These are phyloP conservation scores for Colletotrichum nymphaeae DNA, from an alignment of 2,329 filamentous ascomycete genomes.

Conservation along the genomic window DNA sequence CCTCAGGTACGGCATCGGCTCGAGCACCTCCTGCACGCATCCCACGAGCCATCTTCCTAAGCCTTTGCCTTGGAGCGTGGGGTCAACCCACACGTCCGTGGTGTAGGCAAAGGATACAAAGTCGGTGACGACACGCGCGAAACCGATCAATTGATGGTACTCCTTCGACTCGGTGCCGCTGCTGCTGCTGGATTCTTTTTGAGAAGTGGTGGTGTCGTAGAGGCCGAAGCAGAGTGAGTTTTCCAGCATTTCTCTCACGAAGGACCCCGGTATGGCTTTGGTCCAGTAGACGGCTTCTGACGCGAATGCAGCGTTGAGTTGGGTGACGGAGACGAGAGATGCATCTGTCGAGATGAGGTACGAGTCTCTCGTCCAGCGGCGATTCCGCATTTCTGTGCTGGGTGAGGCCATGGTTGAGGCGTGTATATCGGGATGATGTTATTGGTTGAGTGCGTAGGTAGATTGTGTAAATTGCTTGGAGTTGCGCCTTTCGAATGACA, in stretches of 20 bases:
- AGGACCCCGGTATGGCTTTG: conserved; percentile 58
- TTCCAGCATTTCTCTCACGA: conserved; percentile 63
- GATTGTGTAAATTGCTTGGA: no score
- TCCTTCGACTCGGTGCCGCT: background rate
- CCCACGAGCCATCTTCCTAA: conserved; percentile 74
- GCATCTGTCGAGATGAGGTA: conserved; percentile 72
- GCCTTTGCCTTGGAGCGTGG: conserved; percentile 68
- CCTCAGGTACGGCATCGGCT: conserved; percentile 68
- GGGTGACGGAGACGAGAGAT: conserved; percentile 61
- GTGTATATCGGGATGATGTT: background rate
- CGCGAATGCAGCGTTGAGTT: conserved; percentile 65
- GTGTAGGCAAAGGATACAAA: conserved; percentile 74
- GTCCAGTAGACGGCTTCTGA: conserved; percentile 72
- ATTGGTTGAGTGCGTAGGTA: background rate
- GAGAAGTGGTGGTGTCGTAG: conserved; percentile 47
- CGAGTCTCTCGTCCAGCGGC: conserved; percentile 59
- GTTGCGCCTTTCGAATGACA: no score
- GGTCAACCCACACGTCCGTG: conserved; percentile 76
- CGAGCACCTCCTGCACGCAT: conserved; percentile 66
- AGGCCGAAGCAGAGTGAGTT: conserved; percentile 71
- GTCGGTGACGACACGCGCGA: conserved; percentile 76
- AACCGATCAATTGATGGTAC: conserved; percentile 56
- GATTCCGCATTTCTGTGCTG: background rate
- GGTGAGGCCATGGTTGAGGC: background rate
- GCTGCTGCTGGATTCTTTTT: background rate